Evolutionary conservation across 768 basidiomycete species (phyloP), one percentile per base, ranked within the genome.

Genomic region (Pseudohyphozyma bogoriensis): DNA sequence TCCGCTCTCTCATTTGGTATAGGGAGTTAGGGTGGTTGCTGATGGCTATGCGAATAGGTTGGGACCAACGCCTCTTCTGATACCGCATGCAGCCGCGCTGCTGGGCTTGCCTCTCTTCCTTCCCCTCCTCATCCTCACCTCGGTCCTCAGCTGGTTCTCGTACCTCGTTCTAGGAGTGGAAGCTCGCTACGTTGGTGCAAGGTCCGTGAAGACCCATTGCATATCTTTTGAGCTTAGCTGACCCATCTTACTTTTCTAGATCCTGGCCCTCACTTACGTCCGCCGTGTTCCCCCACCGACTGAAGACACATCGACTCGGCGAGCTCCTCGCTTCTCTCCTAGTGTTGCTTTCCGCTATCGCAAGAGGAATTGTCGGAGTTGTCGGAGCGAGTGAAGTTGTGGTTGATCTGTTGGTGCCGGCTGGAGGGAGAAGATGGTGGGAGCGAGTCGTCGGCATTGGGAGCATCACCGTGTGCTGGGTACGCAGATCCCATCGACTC

Each of bases 181-280:
- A 22, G 64, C 63, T 24, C 58, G 70, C 18, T 71, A 71, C 37
- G 68, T 69, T 18, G 70, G 70, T 2, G 67, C 69, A 5, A 31
- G 62, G 65, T 62, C 18, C 29, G 56, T 33, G 13, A 11, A 28
- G 26, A 4, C 7, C n/a, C 8, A 29, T 15, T 16, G 49, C 26
- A 13, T 26, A 1, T 37, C 5, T 3, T 20, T 20, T 49, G 13
- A 36, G 16, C 44, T 22, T 16, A 49, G 12, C 18, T 11, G n/a
- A 42, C 3, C 49, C 9, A 29, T 7, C 31, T 47, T 20, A 44
- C 28, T 12, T 9, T 52, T 20, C 8, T 0, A 66, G 58, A 20
- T 66, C 65, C 8, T 67, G 56, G 53, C 62, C 63, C 11, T 60
- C 59, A 20, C 60, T 69, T 39, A 64, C 70, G 4, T 64, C 58